A percentile compares a stretch with the other conserved stretches of the same genome.
Conservation (phyloP, 805 yeast genomes). For the Kluyveromyces wickerhamii region DNA sequence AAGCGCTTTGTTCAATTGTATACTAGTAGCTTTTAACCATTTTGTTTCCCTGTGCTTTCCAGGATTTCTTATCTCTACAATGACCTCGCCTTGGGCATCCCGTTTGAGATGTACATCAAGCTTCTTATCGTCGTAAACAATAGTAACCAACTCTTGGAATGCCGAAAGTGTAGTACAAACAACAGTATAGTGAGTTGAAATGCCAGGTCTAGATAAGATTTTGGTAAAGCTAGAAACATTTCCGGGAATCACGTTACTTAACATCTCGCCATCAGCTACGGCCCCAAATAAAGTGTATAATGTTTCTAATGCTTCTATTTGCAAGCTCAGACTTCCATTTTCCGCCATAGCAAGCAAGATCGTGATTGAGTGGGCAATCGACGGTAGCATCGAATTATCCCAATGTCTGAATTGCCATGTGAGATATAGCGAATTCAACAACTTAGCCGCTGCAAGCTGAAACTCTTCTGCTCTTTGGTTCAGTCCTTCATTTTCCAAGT, state of each 20-base stretch:
- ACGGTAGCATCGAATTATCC: conserved; percentile 31
- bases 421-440: conserved; percentile 25
- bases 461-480: conserved; percentile 31
- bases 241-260: conserved; percentile 46
- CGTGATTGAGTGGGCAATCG: conserved; percentile 41
- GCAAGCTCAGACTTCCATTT: conserved; percentile 25
- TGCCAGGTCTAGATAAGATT: conserved; percentile 27
- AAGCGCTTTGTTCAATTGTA: conserved; percentile 43
- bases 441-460: conserved; percentile 30
- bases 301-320: conserved; percentile 28
- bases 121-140: conserved; percentile 38
- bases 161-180: conserved; percentile 26
- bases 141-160: conserved; percentile 24
- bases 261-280: conserved; percentile 39
- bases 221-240: conserved; percentile 39
- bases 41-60: conserved; percentile 35
- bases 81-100: conserved; percentile 16
- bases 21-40: conserved; percentile 49
- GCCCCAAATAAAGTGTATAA: conserved; percentile 31
- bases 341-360: conserved; percentile 32
- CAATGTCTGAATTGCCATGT: conserved; percentile 29
- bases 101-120: conserved; percentile 23
- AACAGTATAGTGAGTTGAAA: conserved; percentile 33
- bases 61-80: conserved; percentile 6
- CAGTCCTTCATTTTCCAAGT: conserved; percentile 20